Conservation (phyloP, 2,329 filamentous ascomycete species). For the Trichoderma koningii region DNA sequence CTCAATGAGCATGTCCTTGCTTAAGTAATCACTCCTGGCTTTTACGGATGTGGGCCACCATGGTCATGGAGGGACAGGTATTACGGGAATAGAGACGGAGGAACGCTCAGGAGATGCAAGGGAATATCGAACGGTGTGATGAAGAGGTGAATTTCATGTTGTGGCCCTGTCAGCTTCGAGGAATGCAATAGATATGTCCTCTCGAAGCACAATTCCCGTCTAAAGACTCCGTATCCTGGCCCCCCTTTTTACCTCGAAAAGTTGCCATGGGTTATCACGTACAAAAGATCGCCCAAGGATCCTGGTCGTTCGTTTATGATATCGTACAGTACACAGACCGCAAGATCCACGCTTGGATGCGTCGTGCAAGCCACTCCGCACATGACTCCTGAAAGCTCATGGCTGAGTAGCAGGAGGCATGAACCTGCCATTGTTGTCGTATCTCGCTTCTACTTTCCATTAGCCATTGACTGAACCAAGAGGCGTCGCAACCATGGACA, state of each 20-base stretch:
- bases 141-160: neutral
- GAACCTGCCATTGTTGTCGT: conserved; percentile 50
- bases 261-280: conserved; percentile 2
- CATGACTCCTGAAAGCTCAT: neutral
- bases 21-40: no score
- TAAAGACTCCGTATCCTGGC: neutral
- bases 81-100: no score
- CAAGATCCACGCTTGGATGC: neutral
- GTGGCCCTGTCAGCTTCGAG: neutral
- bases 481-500: neutral
- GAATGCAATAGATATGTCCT: neutral
- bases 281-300: neutral
- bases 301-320: conserved; percentile 1
- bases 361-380: neutral
- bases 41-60: no score
- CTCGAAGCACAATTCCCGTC: neutral
- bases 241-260: neutral
- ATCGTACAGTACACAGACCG: conserved; percentile 17
- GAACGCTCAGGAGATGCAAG: no score
- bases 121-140: neutral
- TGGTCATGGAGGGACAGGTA: no score
- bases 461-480: conserved; percentile 35
- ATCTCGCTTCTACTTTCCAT: conserved; percentile 47
- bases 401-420: conserved; percentile 41
- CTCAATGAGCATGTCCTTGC: no score